Evolutionary conservation across 2,329 filamentous ascomycete species (phyloP).

Genomic region (Sporothrix brasiliensis): DNA sequence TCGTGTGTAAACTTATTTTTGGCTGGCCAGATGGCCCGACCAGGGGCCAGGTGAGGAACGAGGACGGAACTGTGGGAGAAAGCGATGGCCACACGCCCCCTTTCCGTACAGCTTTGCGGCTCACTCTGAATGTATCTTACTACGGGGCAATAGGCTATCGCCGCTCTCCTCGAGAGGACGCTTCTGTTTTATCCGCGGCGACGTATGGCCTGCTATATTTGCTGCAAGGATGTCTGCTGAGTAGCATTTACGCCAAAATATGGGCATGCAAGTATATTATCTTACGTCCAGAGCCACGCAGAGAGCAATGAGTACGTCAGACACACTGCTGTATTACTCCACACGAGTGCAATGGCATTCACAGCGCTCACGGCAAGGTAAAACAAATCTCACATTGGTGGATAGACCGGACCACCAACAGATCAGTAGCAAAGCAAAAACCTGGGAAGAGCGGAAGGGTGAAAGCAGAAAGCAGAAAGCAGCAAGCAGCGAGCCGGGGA

Average conservation of each 20-base stretch:
- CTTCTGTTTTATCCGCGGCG: too few species aligned
- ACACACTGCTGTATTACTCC: too few species aligned
- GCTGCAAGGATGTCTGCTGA: too few species aligned
- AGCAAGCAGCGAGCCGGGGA: neutral
- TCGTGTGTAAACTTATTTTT: constrained; percentile 30
- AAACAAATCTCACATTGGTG: constrained; percentile 3
- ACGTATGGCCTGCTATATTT: too few species aligned
- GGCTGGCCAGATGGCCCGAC: constrained; percentile 23
- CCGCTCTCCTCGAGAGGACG: too few species aligned
- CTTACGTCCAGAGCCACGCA: neutral
- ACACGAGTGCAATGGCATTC: neutral
- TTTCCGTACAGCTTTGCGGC: neutral
- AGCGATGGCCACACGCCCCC: neutral
- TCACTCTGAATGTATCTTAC: neutral
- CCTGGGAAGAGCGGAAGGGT: neutral
- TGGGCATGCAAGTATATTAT: neutral
- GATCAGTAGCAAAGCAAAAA: neutral
- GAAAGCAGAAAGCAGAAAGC: neutral
- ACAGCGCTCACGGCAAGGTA: neutral
- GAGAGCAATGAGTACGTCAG: too few species aligned
- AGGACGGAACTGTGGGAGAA: neutral
- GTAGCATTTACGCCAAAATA: too few species aligned
- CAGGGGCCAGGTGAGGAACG: constrained; percentile 2
- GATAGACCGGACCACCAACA: constrained; percentile 11
- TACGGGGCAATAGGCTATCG: neutral